phyloP scores from a whole-genome alignment of 1,139 yeast genomes.

The Barnettozyma hawaiiensis region DNA sequence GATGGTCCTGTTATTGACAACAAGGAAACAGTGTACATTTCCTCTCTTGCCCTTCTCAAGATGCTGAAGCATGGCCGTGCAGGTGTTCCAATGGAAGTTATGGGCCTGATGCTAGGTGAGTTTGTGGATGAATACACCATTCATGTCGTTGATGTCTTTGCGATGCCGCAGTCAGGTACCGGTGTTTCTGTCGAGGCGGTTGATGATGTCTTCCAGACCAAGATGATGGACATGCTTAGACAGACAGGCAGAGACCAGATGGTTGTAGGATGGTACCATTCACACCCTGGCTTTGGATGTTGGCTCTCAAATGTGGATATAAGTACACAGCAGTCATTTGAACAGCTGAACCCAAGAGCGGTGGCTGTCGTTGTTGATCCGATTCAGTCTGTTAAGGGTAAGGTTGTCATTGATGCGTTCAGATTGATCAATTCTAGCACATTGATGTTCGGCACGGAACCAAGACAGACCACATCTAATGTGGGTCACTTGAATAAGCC shows the following conservation, averaged over 20 bases:
- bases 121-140: slow-evolving; percentile 97
- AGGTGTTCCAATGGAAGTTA: slow-evolving; percentile 99
- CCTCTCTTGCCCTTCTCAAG: slow-evolving; percentile 88
- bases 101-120: slow-evolving; percentile 99
- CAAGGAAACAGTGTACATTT: slow-evolving; percentile 93
- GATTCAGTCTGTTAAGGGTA: slow-evolving; percentile 96
- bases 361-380: slow-evolving; percentile 99
- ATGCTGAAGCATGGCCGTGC: slow-evolving; percentile 98
- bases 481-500: slow-evolving; percentile 95
- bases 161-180: slow-evolving; percentile 98
- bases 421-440: slow-evolving; percentile 86
- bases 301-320: slow-evolving; percentile 98
- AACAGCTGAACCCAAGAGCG: slow-evolving; percentile 88
- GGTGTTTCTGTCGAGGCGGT: slow-evolving; percentile 99
- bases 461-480: slow-evolving; percentile 95
- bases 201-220: slow-evolving; percentile 97
- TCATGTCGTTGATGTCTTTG: slow-evolving; percentile 95
- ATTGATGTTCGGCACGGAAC: slow-evolving; percentile 94
- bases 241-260: slow-evolving; percentile 98
- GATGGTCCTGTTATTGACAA: slow-evolving; percentile 89
- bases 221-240: slow-evolving; percentile 99
- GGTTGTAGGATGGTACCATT: slow-evolving; percentile 99
- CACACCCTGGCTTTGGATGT: slow-evolving; percentile 99
- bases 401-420: slow-evolving; percentile 98
- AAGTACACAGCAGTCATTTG: slow-evolving; percentile 95